These are phyloP conservation scores for Syzygium aqueum DNA, from an alignment of 345 rosid species.

Conservation along the genomic window DNA sequence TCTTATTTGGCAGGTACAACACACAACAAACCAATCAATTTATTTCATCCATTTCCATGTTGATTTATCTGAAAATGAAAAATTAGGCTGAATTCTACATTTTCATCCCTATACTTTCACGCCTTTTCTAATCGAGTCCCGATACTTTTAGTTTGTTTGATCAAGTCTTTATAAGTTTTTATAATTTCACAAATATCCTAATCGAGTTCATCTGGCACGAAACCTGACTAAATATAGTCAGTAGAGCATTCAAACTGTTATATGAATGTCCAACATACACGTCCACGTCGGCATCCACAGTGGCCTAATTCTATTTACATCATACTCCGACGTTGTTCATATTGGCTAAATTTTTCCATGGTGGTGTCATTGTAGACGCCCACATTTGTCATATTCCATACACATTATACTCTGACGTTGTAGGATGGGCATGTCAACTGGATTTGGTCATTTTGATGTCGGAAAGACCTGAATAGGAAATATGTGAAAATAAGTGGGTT, in stretches of 20 bases:
- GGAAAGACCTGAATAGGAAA: not conserved
- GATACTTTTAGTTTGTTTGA: fast-evolving
- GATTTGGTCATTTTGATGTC: not conserved
- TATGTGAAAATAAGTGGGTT: not conserved
- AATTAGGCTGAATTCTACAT: not conserved
- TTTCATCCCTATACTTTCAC: not conserved
- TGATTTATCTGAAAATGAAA: not conserved
- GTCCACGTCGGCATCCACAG: not conserved
- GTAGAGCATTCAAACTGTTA: fast-evolving
- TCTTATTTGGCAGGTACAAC: not conserved
- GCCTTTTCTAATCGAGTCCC: not conserved
- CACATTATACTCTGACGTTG: not conserved
- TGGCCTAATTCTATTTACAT: not conserved
- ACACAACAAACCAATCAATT: not conserved
- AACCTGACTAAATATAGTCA: not conserved
- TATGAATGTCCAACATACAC: not conserved
- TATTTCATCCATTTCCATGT: not conserved
- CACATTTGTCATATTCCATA: not conserved
- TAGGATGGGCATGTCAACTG: not conserved
- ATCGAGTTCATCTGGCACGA: not conserved
- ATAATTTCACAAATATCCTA: not conserved
- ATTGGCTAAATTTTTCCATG: fast-evolving
- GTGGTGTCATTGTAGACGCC: not conserved
- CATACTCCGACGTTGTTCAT: fast-evolving
- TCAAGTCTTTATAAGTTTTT: not conserved